Evolutionary conservation across 1,139 yeast species (phyloP).

Genomic region (Candida buenavistaensis): DNA sequence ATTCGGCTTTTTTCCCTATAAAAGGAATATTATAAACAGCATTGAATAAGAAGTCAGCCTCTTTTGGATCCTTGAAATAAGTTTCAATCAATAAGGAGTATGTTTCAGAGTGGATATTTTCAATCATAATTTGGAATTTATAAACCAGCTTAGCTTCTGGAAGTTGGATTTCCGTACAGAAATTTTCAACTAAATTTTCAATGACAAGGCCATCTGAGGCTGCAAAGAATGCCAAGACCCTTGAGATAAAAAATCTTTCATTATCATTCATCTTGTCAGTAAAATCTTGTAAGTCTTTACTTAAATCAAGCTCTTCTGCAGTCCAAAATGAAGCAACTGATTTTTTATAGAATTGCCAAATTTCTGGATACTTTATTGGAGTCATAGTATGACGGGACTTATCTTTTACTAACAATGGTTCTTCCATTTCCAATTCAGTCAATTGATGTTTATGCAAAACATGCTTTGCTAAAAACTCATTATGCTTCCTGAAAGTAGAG

Average conservation of each 20-base stretch:
- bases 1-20: constrained; percentile 93
- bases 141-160: constrained; percentile 99
- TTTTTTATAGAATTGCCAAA: constrained; percentile 98
- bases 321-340: constrained; percentile 99
- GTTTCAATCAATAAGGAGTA: constrained; percentile 95
- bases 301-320: constrained; percentile 96
- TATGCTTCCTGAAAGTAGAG: constrained; percentile 44
- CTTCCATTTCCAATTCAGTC: constrained; percentile 78
- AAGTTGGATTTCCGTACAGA: constrained; percentile 93
- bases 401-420: constrained; percentile 87
- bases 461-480: constrained; percentile 57
- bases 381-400: constrained; percentile 87
- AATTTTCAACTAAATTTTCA: constrained; percentile 94
- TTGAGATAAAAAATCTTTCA: constrained; percentile 86
- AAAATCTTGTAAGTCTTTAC: constrained; percentile 92
- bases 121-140: constrained; percentile 99
- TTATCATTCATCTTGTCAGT: constrained; percentile 78
- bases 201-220: constrained; percentile 98
- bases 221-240: constrained; percentile 94
- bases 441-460: constrained; percentile 68
- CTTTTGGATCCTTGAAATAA: constrained; percentile 92
- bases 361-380: constrained; percentile 97
- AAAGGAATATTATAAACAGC: constrained; percentile 94
- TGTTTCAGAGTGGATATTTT: constrained; percentile 96
- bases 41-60: constrained; percentile 83